Conservation (phyloP, 2,329 filamentous ascomycete species). For the Kalmusia sp. region DNA sequence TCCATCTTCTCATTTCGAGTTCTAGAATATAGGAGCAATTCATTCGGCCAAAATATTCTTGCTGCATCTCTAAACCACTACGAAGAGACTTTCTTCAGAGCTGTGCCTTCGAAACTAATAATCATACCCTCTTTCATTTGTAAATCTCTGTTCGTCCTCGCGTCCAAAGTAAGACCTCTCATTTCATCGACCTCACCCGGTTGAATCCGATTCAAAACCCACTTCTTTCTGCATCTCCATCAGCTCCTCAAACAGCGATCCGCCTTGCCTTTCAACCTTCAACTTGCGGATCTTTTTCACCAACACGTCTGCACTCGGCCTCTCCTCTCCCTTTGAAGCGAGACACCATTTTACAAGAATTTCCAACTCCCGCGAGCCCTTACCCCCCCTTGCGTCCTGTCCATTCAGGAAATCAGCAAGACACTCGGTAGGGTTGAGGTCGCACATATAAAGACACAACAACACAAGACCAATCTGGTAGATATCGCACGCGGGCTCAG, state of each 20-base stretch:
- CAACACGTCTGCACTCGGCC: not conserved
- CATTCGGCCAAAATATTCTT: too few species aligned
- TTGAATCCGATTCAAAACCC: too few species aligned
- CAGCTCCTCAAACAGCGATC: not conserved
- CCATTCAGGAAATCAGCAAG: not conserved
- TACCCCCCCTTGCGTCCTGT: not conserved
- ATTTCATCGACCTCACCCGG: not conserved
- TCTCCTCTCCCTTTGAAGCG: not conserved
- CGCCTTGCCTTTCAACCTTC: not conserved
- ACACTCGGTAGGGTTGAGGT: not conserved
- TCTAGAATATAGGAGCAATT: too few species aligned
- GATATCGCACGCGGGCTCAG: not conserved
- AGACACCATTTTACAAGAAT: not conserved
- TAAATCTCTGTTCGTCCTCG: too few species aligned
- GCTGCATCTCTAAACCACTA: too few species aligned
- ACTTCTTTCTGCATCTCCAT: not conserved
- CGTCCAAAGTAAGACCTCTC: too few species aligned
- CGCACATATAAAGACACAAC: constrained; percentile 2
- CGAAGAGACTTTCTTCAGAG: too few species aligned
- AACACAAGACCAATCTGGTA: constrained; percentile 6
- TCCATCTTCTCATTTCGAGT: too few species aligned
- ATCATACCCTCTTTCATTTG: too few species aligned
- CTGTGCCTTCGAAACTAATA: too few species aligned
- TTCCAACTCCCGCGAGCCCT: not conserved
- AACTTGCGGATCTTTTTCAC: not conserved